These are phyloP conservation scores for Taiwanofungus camphoratus DNA, from an alignment of 1,284 basidiomycete genomes.

Conservation along the genomic window DNA sequence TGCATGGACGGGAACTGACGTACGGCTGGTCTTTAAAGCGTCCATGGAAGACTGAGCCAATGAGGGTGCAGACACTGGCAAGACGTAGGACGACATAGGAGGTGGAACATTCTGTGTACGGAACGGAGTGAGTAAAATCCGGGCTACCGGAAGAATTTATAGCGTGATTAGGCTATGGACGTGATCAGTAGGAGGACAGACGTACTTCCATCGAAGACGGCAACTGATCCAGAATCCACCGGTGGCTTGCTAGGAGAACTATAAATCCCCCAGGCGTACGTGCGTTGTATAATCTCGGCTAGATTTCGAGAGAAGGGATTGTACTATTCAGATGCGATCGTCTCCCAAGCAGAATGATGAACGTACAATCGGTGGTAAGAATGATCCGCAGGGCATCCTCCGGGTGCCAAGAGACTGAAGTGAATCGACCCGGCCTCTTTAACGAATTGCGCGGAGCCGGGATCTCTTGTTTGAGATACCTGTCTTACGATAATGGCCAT, in stretches of 20 bases:
- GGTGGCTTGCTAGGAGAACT: slow-evolving; percentile 59
- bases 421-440: slow-evolving; percentile 45
- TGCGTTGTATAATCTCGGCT: slow-evolving; percentile 58
- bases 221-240: slow-evolving; percentile 79
- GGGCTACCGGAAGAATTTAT: slow-evolving; percentile 35
- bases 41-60: slow-evolving; percentile 5
- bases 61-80: slow-evolving; percentile 23
- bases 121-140: slow-evolving; percentile 88
- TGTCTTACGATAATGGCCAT: slow-evolving; percentile 26
- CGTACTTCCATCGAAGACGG: slow-evolving; percentile 88
- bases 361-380: slow-evolving; percentile 63
- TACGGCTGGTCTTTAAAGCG: slow-evolving; percentile 12
- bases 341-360: no score
- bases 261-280: slow-evolving; percentile 77
- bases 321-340: no score
- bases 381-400: slow-evolving; percentile 71
- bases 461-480: slow-evolving; percentile 91
- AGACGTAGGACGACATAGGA: slow-evolving; percentile 81
- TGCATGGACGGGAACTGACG: slow-evolving; percentile 40
- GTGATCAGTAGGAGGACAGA: slow-evolving; percentile 14
- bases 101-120: slow-evolving; percentile 91
- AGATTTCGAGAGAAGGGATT: no score
- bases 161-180: background rate
- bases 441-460: slow-evolving; percentile 32
- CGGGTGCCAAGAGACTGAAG: slow-evolving; percentile 80